These are phyloP conservation scores for Fusarium praegraminearum DNA, from an alignment of 2,329 filamentous ascomycete species.

Conservation along the genomic window DNA sequence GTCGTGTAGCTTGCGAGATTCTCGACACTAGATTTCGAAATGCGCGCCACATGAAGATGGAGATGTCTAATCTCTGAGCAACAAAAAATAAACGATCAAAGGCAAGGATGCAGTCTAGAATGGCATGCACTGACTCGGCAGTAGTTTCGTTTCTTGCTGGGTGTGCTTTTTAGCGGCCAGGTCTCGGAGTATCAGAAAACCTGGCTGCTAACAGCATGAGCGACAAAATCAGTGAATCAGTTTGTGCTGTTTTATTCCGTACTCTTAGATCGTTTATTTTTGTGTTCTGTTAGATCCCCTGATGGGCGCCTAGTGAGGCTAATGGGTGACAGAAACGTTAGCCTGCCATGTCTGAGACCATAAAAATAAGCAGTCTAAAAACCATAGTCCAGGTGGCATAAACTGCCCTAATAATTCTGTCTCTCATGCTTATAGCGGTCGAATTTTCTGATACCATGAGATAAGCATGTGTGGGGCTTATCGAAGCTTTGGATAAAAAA, in stretches of 20 bases:
- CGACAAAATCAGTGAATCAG: background rate
- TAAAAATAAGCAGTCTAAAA: too few relatives aligned
- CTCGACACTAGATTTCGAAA: background rate
- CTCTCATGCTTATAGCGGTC: too few relatives aligned
- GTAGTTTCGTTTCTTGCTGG: background rate
- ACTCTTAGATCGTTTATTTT: background rate
- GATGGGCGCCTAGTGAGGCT: slow-evolving; percentile 20
- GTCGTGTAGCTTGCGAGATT: background rate
- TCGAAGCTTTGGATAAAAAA: slow-evolving; percentile 30
- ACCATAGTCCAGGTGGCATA: too few relatives aligned
- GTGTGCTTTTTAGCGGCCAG: background rate
- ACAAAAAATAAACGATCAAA: background rate
- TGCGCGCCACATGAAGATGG: slow-evolving; percentile 22
- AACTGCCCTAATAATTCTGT: too few relatives aligned
- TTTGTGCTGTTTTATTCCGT: too few relatives aligned
- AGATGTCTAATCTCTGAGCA: background rate
- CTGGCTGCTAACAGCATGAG: background rate
- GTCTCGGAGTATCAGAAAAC: background rate
- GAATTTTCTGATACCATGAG: too few relatives aligned
- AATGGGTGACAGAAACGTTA: too few relatives aligned
- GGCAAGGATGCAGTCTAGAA: background rate
- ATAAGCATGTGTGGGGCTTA: slow-evolving; percentile 36
- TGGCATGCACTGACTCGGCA: background rate
- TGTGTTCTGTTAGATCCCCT: background rate
- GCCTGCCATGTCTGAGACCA: too few relatives aligned